These are phyloP conservation scores for Marasmius tenuissimus DNA, from an alignment of 1,284 basidiomycete species.

Conservation along the genomic window DNA sequence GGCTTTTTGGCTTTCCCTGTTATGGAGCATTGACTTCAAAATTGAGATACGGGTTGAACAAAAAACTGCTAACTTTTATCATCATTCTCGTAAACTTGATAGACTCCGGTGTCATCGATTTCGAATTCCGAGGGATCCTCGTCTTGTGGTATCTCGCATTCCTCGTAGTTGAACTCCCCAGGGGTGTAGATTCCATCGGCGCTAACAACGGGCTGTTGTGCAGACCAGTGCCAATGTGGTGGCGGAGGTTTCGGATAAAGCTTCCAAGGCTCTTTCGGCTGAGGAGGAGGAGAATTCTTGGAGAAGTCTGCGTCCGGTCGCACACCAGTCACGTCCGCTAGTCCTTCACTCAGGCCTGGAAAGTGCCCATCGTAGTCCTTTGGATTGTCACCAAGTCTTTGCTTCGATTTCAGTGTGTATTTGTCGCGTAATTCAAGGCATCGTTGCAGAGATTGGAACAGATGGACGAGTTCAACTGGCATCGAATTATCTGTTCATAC, in stretches of 20 bases:
- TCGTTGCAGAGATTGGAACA: slow-evolving; percentile 67
- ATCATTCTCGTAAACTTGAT: slow-evolving; percentile 67
- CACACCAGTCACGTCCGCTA: slow-evolving; percentile 67
- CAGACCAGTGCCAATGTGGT: slow-evolving; percentile 89
- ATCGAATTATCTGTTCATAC: slow-evolving; percentile 37
- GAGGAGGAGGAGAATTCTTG: slow-evolving; percentile 26
- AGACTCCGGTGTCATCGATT: slow-evolving; percentile 87
- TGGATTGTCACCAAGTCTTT: slow-evolving; percentile 90
- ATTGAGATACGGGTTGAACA: slow-evolving; percentile 2
- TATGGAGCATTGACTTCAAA: neutral
- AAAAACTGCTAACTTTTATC: slow-evolving; percentile 15
- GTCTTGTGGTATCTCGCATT: slow-evolving; percentile 68
- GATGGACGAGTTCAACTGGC: slow-evolving; percentile 50
- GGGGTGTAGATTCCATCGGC: slow-evolving; percentile 34
- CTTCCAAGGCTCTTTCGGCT: slow-evolving; percentile 66
- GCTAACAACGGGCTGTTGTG: slow-evolving; percentile 51
- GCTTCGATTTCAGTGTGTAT: slow-evolving; percentile 83
- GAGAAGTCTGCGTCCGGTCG: slow-evolving; percentile 56
- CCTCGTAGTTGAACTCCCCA: slow-evolving; percentile 66
- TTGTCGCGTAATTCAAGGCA: slow-evolving; percentile 91
- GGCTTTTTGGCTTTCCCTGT: slow-evolving; percentile 47
- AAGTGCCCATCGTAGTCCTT: slow-evolving; percentile 83
- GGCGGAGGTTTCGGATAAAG: slow-evolving; percentile 90
- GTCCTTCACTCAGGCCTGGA: slow-evolving; percentile 54
- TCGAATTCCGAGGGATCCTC: slow-evolving; percentile 61